Conservation (phyloP, 768 basidiomycete species). For the Tylopilus plumbeoviolaceoides region DNA sequence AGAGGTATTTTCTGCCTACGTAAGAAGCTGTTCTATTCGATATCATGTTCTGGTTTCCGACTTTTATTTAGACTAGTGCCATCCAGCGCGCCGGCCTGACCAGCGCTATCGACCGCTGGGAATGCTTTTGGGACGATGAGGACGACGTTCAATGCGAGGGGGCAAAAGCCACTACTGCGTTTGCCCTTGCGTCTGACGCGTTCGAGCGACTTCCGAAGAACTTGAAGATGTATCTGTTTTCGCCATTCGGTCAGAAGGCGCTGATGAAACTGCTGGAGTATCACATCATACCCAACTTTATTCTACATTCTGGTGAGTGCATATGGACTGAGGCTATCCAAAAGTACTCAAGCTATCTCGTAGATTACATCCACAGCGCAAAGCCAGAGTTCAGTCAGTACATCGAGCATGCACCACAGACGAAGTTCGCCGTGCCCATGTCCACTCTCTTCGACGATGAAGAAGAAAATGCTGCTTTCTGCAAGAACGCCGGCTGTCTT, state of each 20-base stretch:
- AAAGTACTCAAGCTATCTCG: not conserved
- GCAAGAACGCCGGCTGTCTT: not conserved
- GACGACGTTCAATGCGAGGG: not conserved
- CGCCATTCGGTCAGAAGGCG: slow-evolving; percentile 11
- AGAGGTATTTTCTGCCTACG: slow-evolving; percentile 12
- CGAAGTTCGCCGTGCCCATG: not conserved
- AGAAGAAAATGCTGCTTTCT: not conserved
- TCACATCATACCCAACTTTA: slow-evolving; percentile 6
- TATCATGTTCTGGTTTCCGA: not conserved
- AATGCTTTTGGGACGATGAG: not conserved
- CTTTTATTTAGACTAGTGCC: slow-evolving; percentile 7
- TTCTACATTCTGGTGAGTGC: slow-evolving; percentile 10
- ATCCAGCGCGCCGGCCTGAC: slow-evolving; percentile 11
- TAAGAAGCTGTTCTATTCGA: not conserved
- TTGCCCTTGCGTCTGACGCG: slow-evolving; percentile 5
- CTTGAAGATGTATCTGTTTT: slow-evolving; percentile 8
- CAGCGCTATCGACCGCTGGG: slow-evolving; percentile 5
- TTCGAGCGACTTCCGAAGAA: slow-evolving; percentile 10
- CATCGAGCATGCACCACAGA: not conserved
- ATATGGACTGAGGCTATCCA: not conserved
- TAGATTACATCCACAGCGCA: slow-evolving; percentile 13
- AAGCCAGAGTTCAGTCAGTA: not conserved
- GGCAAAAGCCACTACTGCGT: slow-evolving; percentile 4
- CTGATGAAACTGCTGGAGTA: slow-evolving; percentile 13
- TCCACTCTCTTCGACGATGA: not conserved